Evolutionary conservation across 352 stramenopile genomes (phyloP).

Genomic region (Pythium brachiatum): DNA sequence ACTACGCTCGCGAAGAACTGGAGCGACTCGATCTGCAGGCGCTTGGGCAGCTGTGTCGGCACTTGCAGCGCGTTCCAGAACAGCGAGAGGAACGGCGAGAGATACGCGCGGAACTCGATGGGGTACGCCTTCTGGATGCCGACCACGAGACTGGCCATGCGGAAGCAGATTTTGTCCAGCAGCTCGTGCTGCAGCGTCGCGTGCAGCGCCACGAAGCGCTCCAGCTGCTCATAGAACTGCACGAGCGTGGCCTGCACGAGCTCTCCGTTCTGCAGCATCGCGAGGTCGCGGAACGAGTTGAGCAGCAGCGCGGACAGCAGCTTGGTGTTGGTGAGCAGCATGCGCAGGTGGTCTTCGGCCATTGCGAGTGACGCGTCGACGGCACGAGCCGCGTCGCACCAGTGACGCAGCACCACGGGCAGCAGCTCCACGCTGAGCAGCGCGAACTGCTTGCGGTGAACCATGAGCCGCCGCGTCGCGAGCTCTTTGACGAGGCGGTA

Average conservation of each 20-base stretch:
- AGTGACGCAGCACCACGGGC: constrained; percentile 58
- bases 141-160: constrained; percentile 62
- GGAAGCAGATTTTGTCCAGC: constrained; percentile 67
- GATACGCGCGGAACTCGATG: constrained; percentile 81
- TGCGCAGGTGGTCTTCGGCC: constrained; percentile 27
- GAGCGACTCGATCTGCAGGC: constrained; percentile 69
- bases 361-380: constrained; percentile 11
- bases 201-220: constrained; percentile 49
- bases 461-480: constrained; percentile 66
- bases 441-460: constrained; percentile 81
- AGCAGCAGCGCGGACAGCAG: constrained; percentile 66
- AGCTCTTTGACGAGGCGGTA: constrained; percentile 83
- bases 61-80: constrained; percentile 60
- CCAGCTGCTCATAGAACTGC: constrained; percentile 70
- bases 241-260: constrained; percentile 57
- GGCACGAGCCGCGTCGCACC: constrained; percentile 24
- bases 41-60: constrained; percentile 21
- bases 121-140: constrained; percentile 75
- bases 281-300: constrained; percentile 69
- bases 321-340: constrained; percentile 58
- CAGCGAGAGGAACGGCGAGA: constrained; percentile 57
- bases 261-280: constrained; percentile 47
- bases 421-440: constrained; percentile 66
- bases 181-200: constrained; percentile 5
- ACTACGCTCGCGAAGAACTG: constrained; percentile 83